Base-by-base conservation (phyloP, 176 grass and related monocot species). In the Musa acuminata region DNA sequence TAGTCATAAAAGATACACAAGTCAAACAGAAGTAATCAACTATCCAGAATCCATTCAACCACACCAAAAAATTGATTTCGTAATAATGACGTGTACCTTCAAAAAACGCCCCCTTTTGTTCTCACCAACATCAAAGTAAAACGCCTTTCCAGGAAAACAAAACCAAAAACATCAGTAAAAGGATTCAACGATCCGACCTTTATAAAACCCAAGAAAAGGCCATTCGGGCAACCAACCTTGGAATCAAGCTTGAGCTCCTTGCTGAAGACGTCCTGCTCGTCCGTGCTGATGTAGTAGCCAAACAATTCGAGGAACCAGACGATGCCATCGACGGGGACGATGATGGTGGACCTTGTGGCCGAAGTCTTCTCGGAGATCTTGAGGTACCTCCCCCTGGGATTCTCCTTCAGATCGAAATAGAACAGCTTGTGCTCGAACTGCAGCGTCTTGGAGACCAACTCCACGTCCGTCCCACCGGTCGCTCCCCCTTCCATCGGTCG, bases 321-420 rank as follows among this genome's bases (percentile, higher is more conserved):
- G 72, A 98, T 87, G 54, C 94, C 88, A 2, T 83, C 82, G 77
- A 92, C 75, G 55, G 94, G 94, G 21, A 98, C 84, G 81, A 98
- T 93, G 83, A 93, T 98, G 73, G 90, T 93, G 67, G 94, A 93
- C 75, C 35, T 43, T 43, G 35, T 43, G 35, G 35, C 35, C 35
- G 35, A 43, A 43, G 35, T 43, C 35, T 43, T 43, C 35, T 43
- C 35, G 35, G 35, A 43, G 35, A 43, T 43, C 35, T 43, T 43
- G 35, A 43, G 35, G 35, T 43, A 43, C 35, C 35, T 43, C 35
- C 35, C 35, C 71, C 94, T 68, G 17, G 94, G 88, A 55, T 98
- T 93, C 88, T 98, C 94, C 80, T 98, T 98, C 64, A 98, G 84
- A 85, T 98, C 94, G 84, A 98, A 98, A 75, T 98, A 98, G 90